Evolutionary conservation across 1,284 basidiomycete species (phyloP), one percentile per base, ranked within the genome.

Genomic region (Trametes polyzona): DNA sequence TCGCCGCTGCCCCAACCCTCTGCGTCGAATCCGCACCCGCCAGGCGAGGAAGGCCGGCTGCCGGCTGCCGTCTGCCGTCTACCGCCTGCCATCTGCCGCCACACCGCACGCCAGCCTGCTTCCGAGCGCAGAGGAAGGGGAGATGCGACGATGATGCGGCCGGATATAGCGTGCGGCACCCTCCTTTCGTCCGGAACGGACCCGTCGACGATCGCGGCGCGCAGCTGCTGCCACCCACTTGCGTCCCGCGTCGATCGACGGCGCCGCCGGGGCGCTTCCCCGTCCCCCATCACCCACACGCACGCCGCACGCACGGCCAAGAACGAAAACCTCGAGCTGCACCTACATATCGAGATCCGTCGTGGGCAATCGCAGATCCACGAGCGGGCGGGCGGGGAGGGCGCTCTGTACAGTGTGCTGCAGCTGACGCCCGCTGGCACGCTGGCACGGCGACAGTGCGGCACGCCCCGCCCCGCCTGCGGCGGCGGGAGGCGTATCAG

Each of bases 401-500:
- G 19, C 17, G 40, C 40, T 4, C 33, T 11, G 33, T 35, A n/a
- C n/a, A n/a, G n/a, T n/a, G n/a, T n/a, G n/a, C n/a, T n/a, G n/a
- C n/a, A n/a, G n/a, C n/a, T n/a, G n/a, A n/a, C 35, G 37, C 37
- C 5, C 19, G 33, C 33, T 35, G 33, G 33, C 33, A n/a, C n/a
- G n/a, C 4, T 26, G 3, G 30, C 44, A 21, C 32, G n/a, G 21
- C 30, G 44, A 23, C 41, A 43, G 12, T 35, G 39, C 39, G 30
- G 21, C 17, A 32, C 44, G 17, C n/a, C 47, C 35, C 26, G 23
- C 33, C 23, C 12, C 24, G 19, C n/a, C 21, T 29, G 35, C 30
- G 44, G 50, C 52, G 49, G 57, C 36, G 51, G n/a, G n/a, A n/a
- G n/a, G n/a, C n/a, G 51, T 56, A 57, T 58, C 56, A 55, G 52